Conservation (phyloP, 306 rosid genomes). For the Quillaja saponaria region DNA sequence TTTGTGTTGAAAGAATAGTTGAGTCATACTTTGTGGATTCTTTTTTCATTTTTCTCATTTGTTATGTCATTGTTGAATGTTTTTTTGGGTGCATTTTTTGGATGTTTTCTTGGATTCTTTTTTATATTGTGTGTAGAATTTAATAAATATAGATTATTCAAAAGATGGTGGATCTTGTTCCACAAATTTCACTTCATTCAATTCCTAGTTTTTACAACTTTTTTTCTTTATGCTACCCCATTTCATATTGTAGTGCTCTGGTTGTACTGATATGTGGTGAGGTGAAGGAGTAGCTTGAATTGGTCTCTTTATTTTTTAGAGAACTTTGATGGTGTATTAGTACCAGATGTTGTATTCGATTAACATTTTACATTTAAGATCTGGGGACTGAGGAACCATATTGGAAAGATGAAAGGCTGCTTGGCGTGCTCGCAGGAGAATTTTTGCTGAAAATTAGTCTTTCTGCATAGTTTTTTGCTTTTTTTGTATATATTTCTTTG, state of each 20-base stretch:
- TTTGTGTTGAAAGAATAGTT: background rate
- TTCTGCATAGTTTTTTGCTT: background rate
- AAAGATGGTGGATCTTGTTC: too few species aligned
- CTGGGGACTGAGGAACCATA: background rate
- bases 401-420: constrained; percentile 1
- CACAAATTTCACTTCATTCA: too few species aligned
- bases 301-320: background rate
- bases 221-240: background rate
- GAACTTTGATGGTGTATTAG: constrained; percentile 5
- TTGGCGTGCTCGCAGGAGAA: background rate
- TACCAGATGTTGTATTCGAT: background rate
- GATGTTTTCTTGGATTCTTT: too few species aligned
- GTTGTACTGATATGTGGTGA: background rate
- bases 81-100: too few species aligned
- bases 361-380: too few species aligned
- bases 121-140: too few species aligned
- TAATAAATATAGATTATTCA: too few species aligned
- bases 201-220: too few species aligned
- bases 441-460: background rate
- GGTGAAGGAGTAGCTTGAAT: background rate
- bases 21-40: background rate
- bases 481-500: background rate
- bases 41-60: background rate
- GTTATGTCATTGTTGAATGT: too few species aligned
- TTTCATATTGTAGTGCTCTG: constrained; percentile 1